These are phyloP conservation scores for Ogataea sp. DNA, from an alignment of 805 yeast species.

Conservation along the genomic window DNA sequence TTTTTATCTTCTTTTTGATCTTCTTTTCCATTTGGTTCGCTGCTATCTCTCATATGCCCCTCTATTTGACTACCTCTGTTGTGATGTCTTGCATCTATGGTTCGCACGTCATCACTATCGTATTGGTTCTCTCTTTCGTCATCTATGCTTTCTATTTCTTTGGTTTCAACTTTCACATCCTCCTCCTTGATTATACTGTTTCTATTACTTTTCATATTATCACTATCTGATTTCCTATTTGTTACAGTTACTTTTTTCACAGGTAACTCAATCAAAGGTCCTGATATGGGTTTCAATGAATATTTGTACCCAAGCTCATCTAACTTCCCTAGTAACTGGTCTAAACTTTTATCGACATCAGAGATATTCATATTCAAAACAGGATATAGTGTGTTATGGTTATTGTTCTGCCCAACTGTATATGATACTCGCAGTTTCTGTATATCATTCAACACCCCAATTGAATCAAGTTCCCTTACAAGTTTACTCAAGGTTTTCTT, in stretches of 20 bases:
- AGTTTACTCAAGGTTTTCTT: slow-evolving; percentile 62
- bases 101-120: too few species aligned
- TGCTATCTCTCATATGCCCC: too few species aligned
- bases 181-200: background rate
- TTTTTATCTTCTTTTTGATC: background rate
- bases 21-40: too few species aligned
- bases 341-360: background rate
- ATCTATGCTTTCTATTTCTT: background rate
- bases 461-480: slow-evolving; percentile 36
- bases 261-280: background rate
- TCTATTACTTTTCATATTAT: background rate
- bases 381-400: background rate
- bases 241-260: background rate
- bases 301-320: background rate
- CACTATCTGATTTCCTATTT: background rate
- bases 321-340: background rate
- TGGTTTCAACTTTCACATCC: background rate
- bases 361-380: background rate
- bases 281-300: background rate
- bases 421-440: background rate
- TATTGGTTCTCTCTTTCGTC: background rate
- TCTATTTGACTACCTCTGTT: too few species aligned
- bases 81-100: too few species aligned
- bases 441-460: background rate
- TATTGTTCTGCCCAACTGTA: background rate